Evolutionary conservation across 1,284 basidiomycete genomes (phyloP).

Genomic region (Puccinia brachypodii): DNA sequence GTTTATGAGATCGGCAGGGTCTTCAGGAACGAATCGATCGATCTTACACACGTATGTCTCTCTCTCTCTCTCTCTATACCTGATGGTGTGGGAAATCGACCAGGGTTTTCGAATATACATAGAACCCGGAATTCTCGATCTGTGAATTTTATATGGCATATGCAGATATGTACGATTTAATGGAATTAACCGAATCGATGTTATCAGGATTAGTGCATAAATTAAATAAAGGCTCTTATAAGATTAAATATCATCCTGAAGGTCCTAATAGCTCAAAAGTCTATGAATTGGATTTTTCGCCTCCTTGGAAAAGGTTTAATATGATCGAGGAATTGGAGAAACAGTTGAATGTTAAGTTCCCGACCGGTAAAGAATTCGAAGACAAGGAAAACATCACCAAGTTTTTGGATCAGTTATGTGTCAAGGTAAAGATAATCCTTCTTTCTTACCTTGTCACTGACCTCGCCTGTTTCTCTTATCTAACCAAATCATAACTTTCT

Average conservation of each 20-base stretch:
- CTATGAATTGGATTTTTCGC: constrained; percentile 81
- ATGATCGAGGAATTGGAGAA: constrained; percentile 97
- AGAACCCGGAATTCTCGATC: constrained; percentile 65
- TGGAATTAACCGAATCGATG: constrained; percentile 94
- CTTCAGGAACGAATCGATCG: constrained; percentile 98
- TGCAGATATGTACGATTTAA: constrained; percentile 97
- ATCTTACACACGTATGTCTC: constrained; percentile 96
- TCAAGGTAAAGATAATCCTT: constrained; percentile 61
- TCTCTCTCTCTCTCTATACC: constrained; percentile 57
- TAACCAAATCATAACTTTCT: too few relatives aligned
- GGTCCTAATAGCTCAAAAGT: constrained; percentile 61
- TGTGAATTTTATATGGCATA: constrained; percentile 99
- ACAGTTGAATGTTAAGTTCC: constrained; percentile 89
- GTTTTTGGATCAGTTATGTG: constrained; percentile 80
- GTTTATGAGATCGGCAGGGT: constrained; percentile 98
- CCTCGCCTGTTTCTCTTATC: background rate
- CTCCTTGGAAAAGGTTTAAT: constrained; percentile 99
- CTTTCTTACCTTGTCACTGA: background rate
- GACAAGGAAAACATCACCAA: constrained; percentile 77
- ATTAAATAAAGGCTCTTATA: constrained; percentile 75
- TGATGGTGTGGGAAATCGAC: background rate
- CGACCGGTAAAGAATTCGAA: constrained; percentile 84
- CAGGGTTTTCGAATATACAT: too few relatives aligned
- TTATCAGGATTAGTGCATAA: constrained; percentile 88
- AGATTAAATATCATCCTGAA: constrained; percentile 79